Conservation (phyloP, 2,329 filamentous ascomycete species). For the Periglandula ipomoeae region DNA sequence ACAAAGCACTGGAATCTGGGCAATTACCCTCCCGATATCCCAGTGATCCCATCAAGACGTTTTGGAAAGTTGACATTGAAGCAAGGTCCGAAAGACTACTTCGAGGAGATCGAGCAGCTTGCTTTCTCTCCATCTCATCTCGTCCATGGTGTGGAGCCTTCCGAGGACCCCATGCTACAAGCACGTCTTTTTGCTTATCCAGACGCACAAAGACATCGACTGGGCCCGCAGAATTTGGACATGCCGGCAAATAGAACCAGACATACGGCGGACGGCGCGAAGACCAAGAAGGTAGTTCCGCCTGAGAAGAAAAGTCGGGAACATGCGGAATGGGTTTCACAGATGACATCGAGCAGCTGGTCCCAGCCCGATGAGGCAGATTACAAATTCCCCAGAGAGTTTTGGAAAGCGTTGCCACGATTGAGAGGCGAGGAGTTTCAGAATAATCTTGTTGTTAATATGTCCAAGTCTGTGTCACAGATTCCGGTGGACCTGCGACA, state of each 20-base stretch:
- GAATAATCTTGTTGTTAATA: neutral
- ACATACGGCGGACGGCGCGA: neutral
- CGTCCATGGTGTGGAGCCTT: conserved; percentile 53
- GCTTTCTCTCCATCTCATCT: conserved; percentile 57
- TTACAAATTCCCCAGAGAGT: neutral
- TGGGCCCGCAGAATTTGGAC: conserved; percentile 17
- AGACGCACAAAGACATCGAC: conserved; percentile 53
- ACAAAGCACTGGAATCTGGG: conserved; percentile 61
- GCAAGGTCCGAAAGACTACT: conserved; percentile 58
- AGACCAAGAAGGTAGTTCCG: neutral
- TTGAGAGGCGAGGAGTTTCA: conserved; percentile 1
- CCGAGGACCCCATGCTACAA: conserved; percentile 54
- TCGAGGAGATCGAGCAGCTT: conserved; percentile 59
- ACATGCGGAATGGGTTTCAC: neutral
- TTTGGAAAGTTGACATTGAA: conserved; percentile 57
- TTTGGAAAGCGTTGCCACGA: neutral
- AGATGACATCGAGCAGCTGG: neutral
- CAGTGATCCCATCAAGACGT: conserved; percentile 44
- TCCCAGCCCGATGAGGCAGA: neutral
- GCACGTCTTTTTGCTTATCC: conserved; percentile 52
- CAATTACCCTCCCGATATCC: conserved; percentile 20
- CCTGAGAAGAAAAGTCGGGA: neutral
- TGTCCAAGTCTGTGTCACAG: conserved; percentile 1
- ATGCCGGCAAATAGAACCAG: neutral
- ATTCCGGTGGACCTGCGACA: neutral